phyloP scores from a whole-genome alignment of 495 filamentous ascomycete species.

The Podospora didyma region DNA sequence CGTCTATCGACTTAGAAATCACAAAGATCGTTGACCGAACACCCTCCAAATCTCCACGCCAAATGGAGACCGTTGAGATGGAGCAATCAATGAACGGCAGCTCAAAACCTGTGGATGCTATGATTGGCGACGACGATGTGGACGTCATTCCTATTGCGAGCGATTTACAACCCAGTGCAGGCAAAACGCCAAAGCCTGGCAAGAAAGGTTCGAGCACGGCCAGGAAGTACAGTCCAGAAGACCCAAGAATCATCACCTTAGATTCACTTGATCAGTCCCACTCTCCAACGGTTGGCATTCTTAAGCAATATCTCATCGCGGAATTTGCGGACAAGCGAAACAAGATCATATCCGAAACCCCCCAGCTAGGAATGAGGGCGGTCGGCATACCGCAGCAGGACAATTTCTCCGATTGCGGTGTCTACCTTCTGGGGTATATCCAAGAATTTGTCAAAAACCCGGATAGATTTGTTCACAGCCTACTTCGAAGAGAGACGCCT shows the following conservation, averaged over 20 bases:
- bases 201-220: constrained; percentile 20
- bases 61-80: constrained; percentile 15
- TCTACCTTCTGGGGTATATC: constrained; percentile 80
- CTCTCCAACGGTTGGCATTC: constrained; percentile 52
- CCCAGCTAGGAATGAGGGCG: constrained; percentile 62
- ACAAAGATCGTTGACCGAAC: not conserved
- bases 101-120: constrained; percentile 7
- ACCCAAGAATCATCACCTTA: constrained; percentile 76
- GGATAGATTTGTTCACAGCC: constrained; percentile 48
- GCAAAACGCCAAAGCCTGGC: constrained; percentile 12
- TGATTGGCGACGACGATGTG: constrained; percentile 2
- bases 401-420: constrained; percentile 85
- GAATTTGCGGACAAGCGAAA: constrained; percentile 68
- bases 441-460: constrained; percentile 73
- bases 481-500: constrained; percentile 29
- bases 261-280: constrained; percentile 73
- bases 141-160: constrained; percentile 12
- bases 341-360: constrained; percentile 50
- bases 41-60: constrained; percentile 1
- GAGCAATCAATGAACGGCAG: constrained; percentile 25
- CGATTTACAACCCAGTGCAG: not conserved
- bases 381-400: constrained; percentile 70
- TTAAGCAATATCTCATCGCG: constrained; percentile 72
- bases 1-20: constrained; percentile 16
- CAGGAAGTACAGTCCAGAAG: constrained; percentile 33